phyloP scores from a whole-genome alignment of 2,329 filamentous ascomycete species.

The Trichoderma citrinoviride region DNA sequence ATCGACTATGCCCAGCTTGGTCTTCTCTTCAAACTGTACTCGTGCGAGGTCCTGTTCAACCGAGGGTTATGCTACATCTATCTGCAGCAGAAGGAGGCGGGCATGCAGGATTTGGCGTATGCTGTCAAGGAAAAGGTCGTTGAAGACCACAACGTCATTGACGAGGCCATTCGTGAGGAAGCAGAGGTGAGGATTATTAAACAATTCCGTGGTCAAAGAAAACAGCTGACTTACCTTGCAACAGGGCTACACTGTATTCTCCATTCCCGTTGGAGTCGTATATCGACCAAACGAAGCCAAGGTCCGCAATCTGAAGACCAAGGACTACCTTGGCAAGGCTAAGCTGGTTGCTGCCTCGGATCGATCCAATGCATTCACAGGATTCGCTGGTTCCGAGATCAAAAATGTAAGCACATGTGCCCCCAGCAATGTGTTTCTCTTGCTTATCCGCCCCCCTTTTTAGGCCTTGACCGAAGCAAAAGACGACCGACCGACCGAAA shows the following conservation, averaged over 20 bases:
- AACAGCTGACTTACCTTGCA: constrained; percentile 29
- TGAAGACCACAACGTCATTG: constrained; percentile 94
- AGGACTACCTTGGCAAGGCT: constrained; percentile 97
- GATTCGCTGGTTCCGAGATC: constrained; percentile 75
- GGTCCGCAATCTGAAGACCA: constrained; percentile 95
- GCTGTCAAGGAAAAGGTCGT: constrained; percentile 96
- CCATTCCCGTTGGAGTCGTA: constrained; percentile 91
- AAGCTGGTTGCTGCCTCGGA: constrained; percentile 86
- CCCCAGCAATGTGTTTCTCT: neutral
- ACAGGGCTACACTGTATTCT: constrained; percentile 96
- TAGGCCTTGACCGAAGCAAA: constrained; percentile 56
- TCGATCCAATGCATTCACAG: constrained; percentile 74
- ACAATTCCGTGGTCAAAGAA: neutral
- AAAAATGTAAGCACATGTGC: constrained; percentile 57
- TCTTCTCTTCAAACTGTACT: constrained; percentile 92
- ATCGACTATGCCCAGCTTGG: constrained; percentile 98
- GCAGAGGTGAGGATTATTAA: constrained; percentile 67
- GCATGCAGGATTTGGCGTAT: constrained; percentile 85
- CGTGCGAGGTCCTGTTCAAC: constrained; percentile 97
- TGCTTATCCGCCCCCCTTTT: constrained; percentile 19
- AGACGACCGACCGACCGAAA: constrained; percentile 80
- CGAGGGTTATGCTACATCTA: constrained; percentile 97
- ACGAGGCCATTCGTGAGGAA: constrained; percentile 90
- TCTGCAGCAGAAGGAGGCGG: constrained; percentile 83
- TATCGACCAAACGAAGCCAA: constrained; percentile 97